Evolutionary conservation across 257 asterid genomes (phyloP).

Genomic region (Primulina tabacum): DNA sequence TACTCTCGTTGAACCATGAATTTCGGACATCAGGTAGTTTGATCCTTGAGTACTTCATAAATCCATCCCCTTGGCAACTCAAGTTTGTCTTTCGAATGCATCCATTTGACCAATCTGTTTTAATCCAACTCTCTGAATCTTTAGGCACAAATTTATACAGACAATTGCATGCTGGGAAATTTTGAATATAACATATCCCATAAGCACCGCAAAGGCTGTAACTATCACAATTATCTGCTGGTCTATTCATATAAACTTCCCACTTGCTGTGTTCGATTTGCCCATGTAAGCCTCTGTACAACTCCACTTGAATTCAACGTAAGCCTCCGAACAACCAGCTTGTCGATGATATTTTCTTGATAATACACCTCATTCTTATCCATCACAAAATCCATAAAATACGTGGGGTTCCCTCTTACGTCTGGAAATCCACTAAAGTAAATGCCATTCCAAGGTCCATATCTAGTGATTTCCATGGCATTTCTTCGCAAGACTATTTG

Average conservation of each 20-base stretch:
- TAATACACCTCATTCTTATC: constrained; percentile 7
- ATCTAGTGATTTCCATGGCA: background rate
- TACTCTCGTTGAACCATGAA: constrained; percentile 20
- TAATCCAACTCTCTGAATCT: constrained; percentile 14
- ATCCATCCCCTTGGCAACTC: constrained; percentile 23
- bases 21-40: constrained; percentile 24
- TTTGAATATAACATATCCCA: constrained; percentile 22
- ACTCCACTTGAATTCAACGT: constrained; percentile 22
- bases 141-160: constrained; percentile 23
- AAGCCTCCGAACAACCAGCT: constrained; percentile 19
- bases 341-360: background rate
- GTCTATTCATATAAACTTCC: constrained; percentile 12
- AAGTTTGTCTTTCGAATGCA: constrained; percentile 18
- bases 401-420: background rate
- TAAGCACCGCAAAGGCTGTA: constrained; percentile 25
- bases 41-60: constrained; percentile 14
- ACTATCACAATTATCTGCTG: constrained; percentile 26
- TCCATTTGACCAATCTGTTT: constrained; percentile 22
- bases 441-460: constrained; percentile 38
- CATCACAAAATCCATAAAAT: constrained; percentile 9
- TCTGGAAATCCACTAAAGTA: constrained; percentile 28
- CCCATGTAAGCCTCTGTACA: constrained; percentile 19
- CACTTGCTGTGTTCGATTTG: constrained; percentile 12
- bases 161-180: constrained; percentile 20
- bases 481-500: constrained; percentile 21